Percentiles rank a stretch among this genome's conserved stretches.
Evolutionary conservation across 1,139 yeast species (phyloP).

Genomic region (Kodamaea suecica): DNA sequence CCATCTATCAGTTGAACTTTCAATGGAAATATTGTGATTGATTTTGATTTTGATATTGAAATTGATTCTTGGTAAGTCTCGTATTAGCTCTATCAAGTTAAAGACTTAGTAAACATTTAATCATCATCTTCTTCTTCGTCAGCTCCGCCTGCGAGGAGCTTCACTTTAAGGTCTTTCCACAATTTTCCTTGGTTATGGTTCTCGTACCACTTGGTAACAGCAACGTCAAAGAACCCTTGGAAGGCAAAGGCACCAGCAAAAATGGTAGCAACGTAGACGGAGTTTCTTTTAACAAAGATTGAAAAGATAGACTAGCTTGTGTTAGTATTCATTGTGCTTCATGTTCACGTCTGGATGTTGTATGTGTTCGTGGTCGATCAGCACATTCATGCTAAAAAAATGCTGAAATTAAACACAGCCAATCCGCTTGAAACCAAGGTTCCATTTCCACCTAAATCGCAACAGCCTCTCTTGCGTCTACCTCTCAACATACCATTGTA

Average conservation of each 20-base stretch:
- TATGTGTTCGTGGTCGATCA: too few relatives aligned
- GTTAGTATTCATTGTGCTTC: slow-evolving; percentile 15
- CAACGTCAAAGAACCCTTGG: slow-evolving; percentile 79
- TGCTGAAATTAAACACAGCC: too few relatives aligned
- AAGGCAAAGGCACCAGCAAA: slow-evolving; percentile 86
- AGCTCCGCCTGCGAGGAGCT: slow-evolving; percentile 56
- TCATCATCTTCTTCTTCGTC: slow-evolving; percentile 56
- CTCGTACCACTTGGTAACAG: slow-evolving; percentile 80
- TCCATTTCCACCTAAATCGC: too few relatives aligned
- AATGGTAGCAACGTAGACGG: slow-evolving; percentile 81
- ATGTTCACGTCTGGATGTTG: too few relatives aligned
- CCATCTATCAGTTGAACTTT: background rate
- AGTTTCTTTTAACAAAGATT: slow-evolving; percentile 81
- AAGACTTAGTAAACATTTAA: background rate
- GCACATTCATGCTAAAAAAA: too few relatives aligned
- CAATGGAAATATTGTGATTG: background rate
- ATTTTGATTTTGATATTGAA: too few relatives aligned
- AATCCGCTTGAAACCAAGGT: too few relatives aligned
- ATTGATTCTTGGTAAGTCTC: too few relatives aligned
- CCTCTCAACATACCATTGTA: background rate
- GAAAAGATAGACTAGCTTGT: slow-evolving; percentile 15
- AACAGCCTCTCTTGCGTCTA: too few relatives aligned
- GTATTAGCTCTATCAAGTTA: too few relatives aligned
- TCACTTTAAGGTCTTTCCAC: slow-evolving; percentile 89
- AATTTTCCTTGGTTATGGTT: slow-evolving; percentile 90